Evolutionary conservation across 1,284 basidiomycete genomes (phyloP), one percentile per base, ranked within the genome.

Genomic region (Ceraceosorus bombacis): DNA sequence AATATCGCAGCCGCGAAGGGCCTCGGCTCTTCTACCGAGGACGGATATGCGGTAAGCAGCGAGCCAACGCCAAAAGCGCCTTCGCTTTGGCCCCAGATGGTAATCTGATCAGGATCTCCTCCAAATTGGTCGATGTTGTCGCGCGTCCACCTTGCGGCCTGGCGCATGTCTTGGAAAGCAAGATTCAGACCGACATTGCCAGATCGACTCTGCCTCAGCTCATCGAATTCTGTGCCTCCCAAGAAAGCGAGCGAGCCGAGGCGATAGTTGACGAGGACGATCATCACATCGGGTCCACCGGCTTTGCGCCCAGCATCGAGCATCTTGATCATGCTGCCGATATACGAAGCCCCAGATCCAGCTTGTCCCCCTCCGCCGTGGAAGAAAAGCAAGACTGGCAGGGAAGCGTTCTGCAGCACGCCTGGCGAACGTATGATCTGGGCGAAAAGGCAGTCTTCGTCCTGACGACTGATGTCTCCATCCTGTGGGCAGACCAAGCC

Each of bases 231-330:
- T 2, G 13, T 9, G 13, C 56, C 48, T n/a, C 66, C 66, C 5
- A 71, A 58, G 53, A 59, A 73, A 36, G 71, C 72, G 6, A 73
- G 57, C 2, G 66, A 59, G 5, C 68, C 68, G 9, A 73, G 63
- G 37, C 84, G 80, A 65, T 85, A 85, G 67, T 84, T 83, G 66
- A 84, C 48, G 58, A 80, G 82, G 48, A 85, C 83, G 2, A 60
- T 48, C 8, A 60, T 27, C 8, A 49, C 59, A 3, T 37, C 39
- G 51, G 39, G 43, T 10, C 38, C 36, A 17, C 57, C 59, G n/a
- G 43, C 41, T 39, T 48, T 10, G 17, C 57, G 57, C 10, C 57
- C 5, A n/a, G 37, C 15, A 15, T 15, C 41, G 6, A 50, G 59
- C 37, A 57, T 46, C 15, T 37, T 17, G 36, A 12, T n/a, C n/a